Base-by-base conservation (phyloP, 1,284 basidiomycete genomes). In the Tremellales sp. region DNA sequence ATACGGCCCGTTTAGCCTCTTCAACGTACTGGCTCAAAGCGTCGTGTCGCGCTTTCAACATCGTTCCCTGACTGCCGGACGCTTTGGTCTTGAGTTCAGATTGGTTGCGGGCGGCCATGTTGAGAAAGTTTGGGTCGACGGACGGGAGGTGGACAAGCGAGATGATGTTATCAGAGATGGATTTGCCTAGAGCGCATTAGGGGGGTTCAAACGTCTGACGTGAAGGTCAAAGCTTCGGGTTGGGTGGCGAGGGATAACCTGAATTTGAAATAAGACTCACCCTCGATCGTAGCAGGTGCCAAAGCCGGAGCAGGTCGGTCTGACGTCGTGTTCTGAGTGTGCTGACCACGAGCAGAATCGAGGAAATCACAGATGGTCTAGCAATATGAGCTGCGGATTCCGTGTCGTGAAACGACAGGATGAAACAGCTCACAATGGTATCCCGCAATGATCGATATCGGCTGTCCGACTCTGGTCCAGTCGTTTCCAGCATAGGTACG, bases 381-480 rank as follows among this genome's bases (percentile, higher is more conserved):
- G 15, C 8, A 31, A 36, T 17, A 36, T 15, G 33, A n/a, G 24
- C 25, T 23, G 40, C 36, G 50, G 40, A 11, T 27, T 39, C 45
- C 41, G 43, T 4, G 39, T 40, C 5, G 27, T 13, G 52, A 31
- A 52, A 36, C 15, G 15, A 42, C 23, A 45, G 19, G 8, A 21
- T 48, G 22, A 33, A 45, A 7, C 8, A 24, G 66, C 78, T 46
- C 48, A 85, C 87, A 75, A 83, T 84, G 21, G 82, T 82, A 57
- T 89, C 86, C 27, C 82, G 82, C 48, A 92, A 73, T 4, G 87
- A 84, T 59, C 87, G 85, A 76, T 87, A 93, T 41, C 86, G 81
- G 59, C 82, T 86, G 58, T 87, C 86, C 27, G 84, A 80, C 35
- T 86, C 86, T 3, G 81, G 76, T 3, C 79, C 77, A 7, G 87